Conservation (phyloP, 1,139 yeast genomes). For the Trichomonascaceae sp. region DNA sequence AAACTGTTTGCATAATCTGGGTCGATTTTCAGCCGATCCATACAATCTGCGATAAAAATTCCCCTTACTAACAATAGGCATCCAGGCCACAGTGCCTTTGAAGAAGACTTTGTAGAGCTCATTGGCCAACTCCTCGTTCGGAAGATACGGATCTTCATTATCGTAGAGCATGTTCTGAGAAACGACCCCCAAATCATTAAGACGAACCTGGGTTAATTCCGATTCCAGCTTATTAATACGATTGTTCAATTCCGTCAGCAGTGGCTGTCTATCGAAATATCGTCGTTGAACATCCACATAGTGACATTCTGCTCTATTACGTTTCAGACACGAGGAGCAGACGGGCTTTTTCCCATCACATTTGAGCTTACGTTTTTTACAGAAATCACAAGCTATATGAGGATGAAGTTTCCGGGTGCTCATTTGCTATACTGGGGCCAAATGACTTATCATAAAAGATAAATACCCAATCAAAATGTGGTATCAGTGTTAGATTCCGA, state of each 20-base stretch:
- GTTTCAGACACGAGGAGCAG: constrained; percentile 1
- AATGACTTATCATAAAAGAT: no score
- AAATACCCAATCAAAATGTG: no score
- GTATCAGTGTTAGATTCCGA: no score
- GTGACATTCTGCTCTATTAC: background rate
- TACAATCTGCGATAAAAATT: background rate
- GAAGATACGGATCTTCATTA: background rate
- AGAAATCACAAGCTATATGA: constrained; percentile 5
- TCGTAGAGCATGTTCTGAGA: background rate
- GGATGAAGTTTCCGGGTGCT: background rate
- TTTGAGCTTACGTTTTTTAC: constrained; percentile 9
- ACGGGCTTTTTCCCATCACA: constrained; percentile 7
- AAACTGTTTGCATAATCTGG: background rate
- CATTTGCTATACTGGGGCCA: no score
- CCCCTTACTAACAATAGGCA: background rate
- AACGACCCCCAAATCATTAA: background rate
- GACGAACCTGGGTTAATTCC: background rate
- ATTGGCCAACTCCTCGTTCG: background rate
- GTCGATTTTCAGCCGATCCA: background rate
- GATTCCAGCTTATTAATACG: background rate
- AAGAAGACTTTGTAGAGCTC: background rate
- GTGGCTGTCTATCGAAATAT: background rate
- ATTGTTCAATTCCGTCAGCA: background rate
- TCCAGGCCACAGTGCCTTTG: background rate
- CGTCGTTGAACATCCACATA: background rate